Conservation (phyloP, 805 yeast genomes). For the Yarrowia sp. region DNA sequence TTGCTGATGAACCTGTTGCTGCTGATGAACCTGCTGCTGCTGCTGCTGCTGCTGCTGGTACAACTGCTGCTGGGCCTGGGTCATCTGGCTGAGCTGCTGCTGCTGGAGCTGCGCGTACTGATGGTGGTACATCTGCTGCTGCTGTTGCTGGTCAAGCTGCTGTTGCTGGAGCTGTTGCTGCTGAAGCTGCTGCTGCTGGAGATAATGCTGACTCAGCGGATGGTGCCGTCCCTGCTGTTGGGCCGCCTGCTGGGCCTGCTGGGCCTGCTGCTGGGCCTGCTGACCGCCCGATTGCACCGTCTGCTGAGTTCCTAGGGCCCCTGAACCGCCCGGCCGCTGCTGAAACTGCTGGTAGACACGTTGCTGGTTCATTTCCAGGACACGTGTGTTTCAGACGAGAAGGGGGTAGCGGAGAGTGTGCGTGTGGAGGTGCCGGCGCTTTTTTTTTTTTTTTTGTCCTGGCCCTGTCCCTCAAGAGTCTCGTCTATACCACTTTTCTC, state of each 20-base stretch:
- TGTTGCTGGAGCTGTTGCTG: too few relatives aligned
- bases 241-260: background rate
- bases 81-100: constrained; percentile 5
- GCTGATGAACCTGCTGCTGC: constrained; percentile 17
- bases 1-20: too few relatives aligned
- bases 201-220: constrained; percentile 1
- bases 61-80: constrained; percentile 7
- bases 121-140: background rate
- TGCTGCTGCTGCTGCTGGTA: constrained; percentile 3
- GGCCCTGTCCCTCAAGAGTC: too few relatives aligned
- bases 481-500: background rate
- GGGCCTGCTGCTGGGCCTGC: too few relatives aligned
- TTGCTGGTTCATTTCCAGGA: constrained; percentile 28
- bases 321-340: constrained; percentile 28
- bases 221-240: constrained; percentile 2
- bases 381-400: too few relatives aligned
- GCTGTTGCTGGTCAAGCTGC: background rate
- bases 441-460: too few relatives aligned
- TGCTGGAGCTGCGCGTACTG: constrained; percentile 10
- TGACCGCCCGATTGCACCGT: background rate
- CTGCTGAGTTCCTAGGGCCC: constrained; percentile 16
- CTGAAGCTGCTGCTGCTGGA: too few relatives aligned
- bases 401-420: too few relatives aligned
- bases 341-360: constrained; percentile 33
- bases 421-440: too few relatives aligned